These are phyloP conservation scores for Thalassiosira sp. DNA, from an alignment of 352 stramenopile genomes.

Conservation along the genomic window DNA sequence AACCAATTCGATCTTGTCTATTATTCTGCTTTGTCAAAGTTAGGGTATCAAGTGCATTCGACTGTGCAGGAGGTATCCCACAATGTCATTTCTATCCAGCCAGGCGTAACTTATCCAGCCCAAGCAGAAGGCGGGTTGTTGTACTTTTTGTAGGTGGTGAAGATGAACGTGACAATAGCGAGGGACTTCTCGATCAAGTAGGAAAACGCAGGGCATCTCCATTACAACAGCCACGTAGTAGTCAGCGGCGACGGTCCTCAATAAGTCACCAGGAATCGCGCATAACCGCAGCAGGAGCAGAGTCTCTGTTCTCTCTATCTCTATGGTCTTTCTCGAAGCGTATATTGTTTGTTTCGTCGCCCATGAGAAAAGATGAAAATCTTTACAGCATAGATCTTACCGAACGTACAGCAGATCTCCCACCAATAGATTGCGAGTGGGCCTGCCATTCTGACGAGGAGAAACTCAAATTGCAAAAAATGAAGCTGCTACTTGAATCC, in stretches of 20 bases:
- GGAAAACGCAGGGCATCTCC: neutral
- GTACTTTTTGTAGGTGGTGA: neutral
- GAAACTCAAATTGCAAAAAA: constrained; percentile 14
- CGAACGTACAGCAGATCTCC: neutral
- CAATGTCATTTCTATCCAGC: no score
- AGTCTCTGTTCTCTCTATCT: constrained; percentile 13
- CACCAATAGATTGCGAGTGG: constrained; percentile 38
- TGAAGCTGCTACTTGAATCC: constrained; percentile 22
- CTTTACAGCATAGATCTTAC: neutral
- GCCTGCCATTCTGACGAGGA: constrained; percentile 20
- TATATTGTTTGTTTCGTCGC: neutral
- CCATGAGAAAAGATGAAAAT: neutral
- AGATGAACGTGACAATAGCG: neutral
- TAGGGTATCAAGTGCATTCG: neutral
- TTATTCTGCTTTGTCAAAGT: neutral
- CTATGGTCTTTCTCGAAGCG: constrained; percentile 13
- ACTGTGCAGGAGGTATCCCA: neutral
- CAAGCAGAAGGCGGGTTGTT: neutral
- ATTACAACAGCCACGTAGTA: neutral
- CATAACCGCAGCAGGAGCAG: constrained; percentile 9
- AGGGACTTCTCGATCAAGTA: neutral
- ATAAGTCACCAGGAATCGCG: neutral
- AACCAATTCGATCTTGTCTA: neutral
- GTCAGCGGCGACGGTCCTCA: neutral
- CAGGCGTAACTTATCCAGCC: neutral